Evolutionary conservation across 129 eudicot genomes (phyloP).

Genomic region (carrot (Daucus carota)): DNA sequence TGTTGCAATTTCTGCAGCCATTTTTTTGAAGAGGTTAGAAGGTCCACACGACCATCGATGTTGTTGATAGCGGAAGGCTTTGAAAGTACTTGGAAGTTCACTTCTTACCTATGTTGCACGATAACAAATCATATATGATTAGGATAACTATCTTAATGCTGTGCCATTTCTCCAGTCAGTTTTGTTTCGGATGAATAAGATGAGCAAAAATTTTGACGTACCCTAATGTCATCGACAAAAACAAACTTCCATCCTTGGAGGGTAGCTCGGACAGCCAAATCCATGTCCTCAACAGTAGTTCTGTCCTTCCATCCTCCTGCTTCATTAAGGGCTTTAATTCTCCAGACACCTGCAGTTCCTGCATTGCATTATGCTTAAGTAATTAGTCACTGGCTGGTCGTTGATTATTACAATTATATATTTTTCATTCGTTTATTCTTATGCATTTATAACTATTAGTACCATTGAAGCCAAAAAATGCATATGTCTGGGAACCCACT

Average conservation of each 20-base stretch:
- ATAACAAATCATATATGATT: not conserved
- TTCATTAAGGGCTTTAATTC: slow-evolving; percentile 74
- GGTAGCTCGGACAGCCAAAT: slow-evolving; percentile 83
- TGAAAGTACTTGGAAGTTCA: slow-evolving; percentile 89
- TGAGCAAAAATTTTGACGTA: slow-evolving; percentile 1
- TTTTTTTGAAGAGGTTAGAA: slow-evolving; percentile 83
- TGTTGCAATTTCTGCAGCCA: slow-evolving; percentile 52
- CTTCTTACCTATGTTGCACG: slow-evolving; percentile 45
- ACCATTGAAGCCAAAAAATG: slow-evolving; percentile 94
- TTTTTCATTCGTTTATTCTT: not conserved
- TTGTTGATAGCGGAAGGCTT: slow-evolving; percentile 82
- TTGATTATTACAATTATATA: not conserved
- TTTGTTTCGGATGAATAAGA: not conserved
- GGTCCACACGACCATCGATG: slow-evolving; percentile 99
- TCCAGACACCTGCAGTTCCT: slow-evolving; percentile 99
- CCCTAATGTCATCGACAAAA: slow-evolving; percentile 61
- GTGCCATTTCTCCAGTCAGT: not conserved
- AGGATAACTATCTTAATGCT: not conserved
- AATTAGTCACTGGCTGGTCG: too few species aligned
- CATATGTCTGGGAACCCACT: slow-evolving; percentile 82
- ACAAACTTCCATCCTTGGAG: slow-evolving; percentile 97
- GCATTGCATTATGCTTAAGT: not conserved
- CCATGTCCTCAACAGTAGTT: slow-evolving; percentile 98
- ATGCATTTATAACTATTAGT: not conserved
- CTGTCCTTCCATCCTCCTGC: slow-evolving; percentile 98